Evolutionary conservation across 768 basidiomycete genomes (phyloP).

Genomic region (Pisolithus marmoratus): DNA sequence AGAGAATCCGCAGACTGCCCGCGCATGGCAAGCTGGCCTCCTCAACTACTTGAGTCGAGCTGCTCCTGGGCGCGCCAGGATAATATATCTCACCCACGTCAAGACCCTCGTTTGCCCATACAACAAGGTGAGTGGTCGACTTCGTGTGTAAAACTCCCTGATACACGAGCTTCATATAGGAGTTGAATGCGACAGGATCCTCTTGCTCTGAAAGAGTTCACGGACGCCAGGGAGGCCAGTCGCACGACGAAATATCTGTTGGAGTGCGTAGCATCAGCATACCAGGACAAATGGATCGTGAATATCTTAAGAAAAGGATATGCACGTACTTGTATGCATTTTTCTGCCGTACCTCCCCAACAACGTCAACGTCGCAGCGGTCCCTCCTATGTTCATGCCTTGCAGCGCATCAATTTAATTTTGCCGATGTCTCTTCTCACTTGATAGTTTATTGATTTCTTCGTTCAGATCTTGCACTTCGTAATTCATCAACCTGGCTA

Average conservation of each 20-base stretch:
- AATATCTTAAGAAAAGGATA: neutral
- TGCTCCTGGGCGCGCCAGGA: too few species aligned
- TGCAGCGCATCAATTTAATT: slow-evolving; percentile 93
- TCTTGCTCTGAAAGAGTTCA: slow-evolving; percentile 91
- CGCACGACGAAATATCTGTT: slow-evolving; percentile 88
- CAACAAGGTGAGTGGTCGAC: too few species aligned
- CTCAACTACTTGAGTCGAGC: too few species aligned
- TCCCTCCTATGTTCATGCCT: slow-evolving; percentile 95
- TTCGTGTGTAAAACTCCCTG: too few species aligned
- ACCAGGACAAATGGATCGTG: too few species aligned
- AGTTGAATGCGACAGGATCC: slow-evolving; percentile 68
- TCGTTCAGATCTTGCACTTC: slow-evolving; percentile 94
- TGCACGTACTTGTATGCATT: slow-evolving; percentile 88
- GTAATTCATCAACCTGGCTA: slow-evolving; percentile 91
- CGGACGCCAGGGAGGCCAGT: slow-evolving; percentile 93
- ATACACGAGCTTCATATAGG: slow-evolving; percentile 83
- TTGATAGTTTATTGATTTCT: slow-evolving; percentile 92
- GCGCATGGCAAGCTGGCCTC: too few species aligned
- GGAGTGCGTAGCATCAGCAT: neutral
- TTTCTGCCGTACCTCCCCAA: slow-evolving; percentile 92
- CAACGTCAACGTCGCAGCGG: slow-evolving; percentile 92
- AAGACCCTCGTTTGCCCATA: too few species aligned
- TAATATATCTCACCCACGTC: too few species aligned
- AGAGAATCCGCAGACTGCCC: too few species aligned
- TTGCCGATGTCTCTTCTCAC: slow-evolving; percentile 97